Evolutionary conservation across 2,329 filamentous ascomycete species (phyloP).

Genomic region (Trichoderma cornu-damae): DNA sequence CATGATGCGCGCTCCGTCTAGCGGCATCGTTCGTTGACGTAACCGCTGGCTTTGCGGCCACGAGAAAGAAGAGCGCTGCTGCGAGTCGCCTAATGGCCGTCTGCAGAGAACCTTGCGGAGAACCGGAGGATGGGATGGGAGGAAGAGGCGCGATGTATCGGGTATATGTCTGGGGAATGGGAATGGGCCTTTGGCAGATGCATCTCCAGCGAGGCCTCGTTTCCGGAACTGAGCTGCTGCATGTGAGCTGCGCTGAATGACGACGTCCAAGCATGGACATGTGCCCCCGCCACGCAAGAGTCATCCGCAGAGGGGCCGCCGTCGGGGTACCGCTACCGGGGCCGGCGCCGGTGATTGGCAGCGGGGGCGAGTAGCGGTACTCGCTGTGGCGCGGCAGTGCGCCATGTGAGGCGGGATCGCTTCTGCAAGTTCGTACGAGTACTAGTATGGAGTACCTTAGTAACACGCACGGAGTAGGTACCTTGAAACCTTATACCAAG

Average conservation of each 20-base stretch:
- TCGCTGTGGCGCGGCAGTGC: background rate
- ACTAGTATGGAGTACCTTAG: no score
- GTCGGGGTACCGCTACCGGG: conserved; percentile 7
- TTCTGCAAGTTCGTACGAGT: no score
- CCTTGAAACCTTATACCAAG: no score
- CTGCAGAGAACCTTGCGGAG: background rate
- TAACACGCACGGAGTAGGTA: no score
- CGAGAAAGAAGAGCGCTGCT: background rate
- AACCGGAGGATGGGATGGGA: no score
- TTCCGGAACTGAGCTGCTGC: conserved; percentile 16
- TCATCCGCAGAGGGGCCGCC: background rate
- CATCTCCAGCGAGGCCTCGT: background rate
- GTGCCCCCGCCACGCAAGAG: conserved; percentile 18
- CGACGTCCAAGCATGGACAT: conserved; percentile 14
- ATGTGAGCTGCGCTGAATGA: conserved; percentile 20
- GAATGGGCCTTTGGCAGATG: background rate
- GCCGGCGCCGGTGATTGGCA: background rate
- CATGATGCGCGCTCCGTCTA: conserved; percentile 10
- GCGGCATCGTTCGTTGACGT: conserved; percentile 7
- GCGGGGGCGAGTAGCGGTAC: background rate
- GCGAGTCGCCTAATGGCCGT: background rate
- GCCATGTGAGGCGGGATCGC: background rate
- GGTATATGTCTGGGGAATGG: background rate
- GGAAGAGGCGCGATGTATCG: background rate
- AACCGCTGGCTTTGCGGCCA: conserved; percentile 8